Evolutionary conservation across 2,329 filamentous ascomycete species (phyloP), one percentile per base, ranked within the genome.

Genomic region (Exophiala spinifera): DNA sequence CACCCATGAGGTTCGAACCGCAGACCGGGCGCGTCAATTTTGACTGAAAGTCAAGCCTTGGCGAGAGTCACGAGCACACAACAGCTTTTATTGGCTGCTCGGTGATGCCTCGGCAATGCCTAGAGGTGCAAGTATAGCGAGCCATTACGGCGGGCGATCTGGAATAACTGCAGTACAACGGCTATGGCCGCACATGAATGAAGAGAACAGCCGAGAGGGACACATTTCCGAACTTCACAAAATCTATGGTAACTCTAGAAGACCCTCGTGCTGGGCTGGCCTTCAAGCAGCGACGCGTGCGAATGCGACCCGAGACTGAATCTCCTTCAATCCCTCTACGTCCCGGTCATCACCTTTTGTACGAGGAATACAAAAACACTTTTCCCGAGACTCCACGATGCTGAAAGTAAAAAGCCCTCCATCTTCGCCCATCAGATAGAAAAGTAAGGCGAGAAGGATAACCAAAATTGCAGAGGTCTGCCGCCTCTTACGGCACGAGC

Each of bases 361-460:
- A 40, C 13, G 23, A 19, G 23, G 13, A 31, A 56, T 40, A 25
- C 33, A 49, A 49, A 36, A 49, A 36, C 46, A 55, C 55, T 56
- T 57, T 56, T 55, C 49, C 55, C 53, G 20, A 55, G 28, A 60
- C 57, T 57, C 57, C 57, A 44, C 43, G 14, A 57, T 57, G 57
- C 55, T 55, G 28, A 28, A 46, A 39, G 34, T 11, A 46, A 53
- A 51, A 33, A 37, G 39, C 49, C 28, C 39, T 25, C 19, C 33
- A 39, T 40, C 50, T 37, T 46, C 40, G 33, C 44, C 42, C 23
- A 36, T 21, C 21, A 48, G 39, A 36, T 15, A 25, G 23, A 53
- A 39, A 42, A 17, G 33, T 40, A 42, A 42, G 49, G 13, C 31
- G 46, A 50, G 46, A 51, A 55, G 42, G 23, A 53, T 60, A 60